These are phyloP conservation scores for Gamarada debralockiae DNA, from an alignment of 495 filamentous ascomycete species.

Conservation along the genomic window DNA sequence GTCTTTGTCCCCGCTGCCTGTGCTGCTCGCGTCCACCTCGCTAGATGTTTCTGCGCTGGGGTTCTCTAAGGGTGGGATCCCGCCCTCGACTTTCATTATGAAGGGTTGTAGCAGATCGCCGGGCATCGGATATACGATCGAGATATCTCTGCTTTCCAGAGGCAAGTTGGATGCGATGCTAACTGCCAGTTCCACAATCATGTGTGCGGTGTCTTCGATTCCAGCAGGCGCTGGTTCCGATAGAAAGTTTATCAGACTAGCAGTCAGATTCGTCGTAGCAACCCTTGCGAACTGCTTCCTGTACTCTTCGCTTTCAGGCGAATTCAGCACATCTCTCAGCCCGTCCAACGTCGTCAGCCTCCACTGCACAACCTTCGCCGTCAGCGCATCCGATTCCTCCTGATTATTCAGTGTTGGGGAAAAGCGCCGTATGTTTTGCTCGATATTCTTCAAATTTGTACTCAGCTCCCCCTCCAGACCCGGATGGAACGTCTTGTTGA, in stretches of 20 bases:
- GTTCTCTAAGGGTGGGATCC: slow-evolving; percentile 65
- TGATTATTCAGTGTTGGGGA: slow-evolving; percentile 65
- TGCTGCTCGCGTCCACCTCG: slow-evolving; percentile 43
- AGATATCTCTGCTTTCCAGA: slow-evolving; percentile 85
- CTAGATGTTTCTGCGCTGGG: slow-evolving; percentile 35
- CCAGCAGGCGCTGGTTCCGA: slow-evolving; percentile 63
- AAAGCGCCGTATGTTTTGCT: slow-evolving; percentile 80
- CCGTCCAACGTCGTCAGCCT: slow-evolving; percentile 91
- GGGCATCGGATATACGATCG: slow-evolving; percentile 78
- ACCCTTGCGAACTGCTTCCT: slow-evolving; percentile 61
- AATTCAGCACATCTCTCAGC: slow-evolving; percentile 66
- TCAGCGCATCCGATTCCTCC: slow-evolving; percentile 87
- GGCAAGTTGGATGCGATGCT: slow-evolving; percentile 84
- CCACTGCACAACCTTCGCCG: slow-evolving; percentile 87
- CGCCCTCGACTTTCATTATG: slow-evolving; percentile 76
- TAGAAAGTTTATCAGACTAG: slow-evolving; percentile 64
- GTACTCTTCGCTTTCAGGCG: slow-evolving; percentile 57
- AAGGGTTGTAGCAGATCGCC: slow-evolving; percentile 59
- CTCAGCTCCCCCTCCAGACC: slow-evolving; percentile 73
- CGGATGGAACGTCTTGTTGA: slow-evolving; percentile 90
- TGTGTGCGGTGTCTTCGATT: slow-evolving; percentile 64
- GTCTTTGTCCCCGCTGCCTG: slow-evolving; percentile 38
- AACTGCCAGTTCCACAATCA: slow-evolving; percentile 88
- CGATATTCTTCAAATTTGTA: slow-evolving; percentile 75
- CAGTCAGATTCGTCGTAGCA: slow-evolving; percentile 67